A percentile compares a stretch with the other conserved stretches of the same genome.
phyloP scores from a whole-genome alignment of 1,139 yeast species.

The Yamadazyma conglobata region DNA sequence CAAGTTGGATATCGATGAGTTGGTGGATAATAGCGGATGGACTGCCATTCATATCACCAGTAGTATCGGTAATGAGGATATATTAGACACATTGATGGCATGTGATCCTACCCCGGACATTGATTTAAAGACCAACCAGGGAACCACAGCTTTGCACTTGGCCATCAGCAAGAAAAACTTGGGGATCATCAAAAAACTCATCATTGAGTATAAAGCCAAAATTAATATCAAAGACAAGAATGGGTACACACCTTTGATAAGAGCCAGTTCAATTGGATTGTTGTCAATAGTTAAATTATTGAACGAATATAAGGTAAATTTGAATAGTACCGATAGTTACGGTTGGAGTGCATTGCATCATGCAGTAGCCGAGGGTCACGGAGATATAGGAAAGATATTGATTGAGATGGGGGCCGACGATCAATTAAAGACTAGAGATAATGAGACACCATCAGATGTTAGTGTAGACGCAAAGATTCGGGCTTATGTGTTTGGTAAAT shows the following conservation, averaged over 20 bases:
- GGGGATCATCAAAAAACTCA: conserved; percentile 48
- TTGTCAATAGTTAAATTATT: conserved; percentile 48
- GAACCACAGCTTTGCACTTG: conserved; percentile 72
- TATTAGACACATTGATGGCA: conserved; percentile 40
- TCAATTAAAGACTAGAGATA: conserved; percentile 45
- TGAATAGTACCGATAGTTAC: conserved; percentile 63
- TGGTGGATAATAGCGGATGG: conserved; percentile 79
- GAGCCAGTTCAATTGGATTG: conserved; percentile 83
- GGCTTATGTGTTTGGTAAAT: conserved; percentile 11
- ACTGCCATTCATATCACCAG: conserved; percentile 81
- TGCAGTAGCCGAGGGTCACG: conserved; percentile 89
- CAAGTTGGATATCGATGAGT: conserved; percentile 61
- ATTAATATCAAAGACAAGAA: conserved; percentile 63
- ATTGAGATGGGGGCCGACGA: conserved; percentile 69
- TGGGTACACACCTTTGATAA: conserved; percentile 66
- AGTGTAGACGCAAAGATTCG: conserved; percentile 16
- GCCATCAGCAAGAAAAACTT: conserved; percentile 69
- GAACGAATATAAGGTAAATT: conserved; percentile 53
- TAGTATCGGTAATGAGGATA: conserved; percentile 61
- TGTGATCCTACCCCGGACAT: conserved; percentile 32
- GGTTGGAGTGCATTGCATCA: conserved; percentile 92
- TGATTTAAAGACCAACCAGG: conserved; percentile 55
- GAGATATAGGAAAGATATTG: conserved; percentile 65
- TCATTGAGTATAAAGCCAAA: conserved; percentile 54
- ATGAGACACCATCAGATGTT: conserved; percentile 42